phyloP scores from a whole-genome alignment of 164 flowering plant genomes.

The grape (Vitis vinifera) region ASM3070453v1 NC_081815.1:6415001-6415500 shows the following conservation, averaged over 20 bases:
- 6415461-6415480: not conserved
- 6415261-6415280: not conserved
- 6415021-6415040: slow-evolving; percentile 33
- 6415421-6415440: not conserved
- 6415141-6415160: not conserved
- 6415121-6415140: slow-evolving; percentile 50
- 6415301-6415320: not conserved
- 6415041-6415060: slow-evolving; percentile 90
- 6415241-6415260: not conserved
- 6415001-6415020: not conserved
- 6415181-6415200: not conserved
- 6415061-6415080: slow-evolving; percentile 95
- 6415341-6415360: not conserved
- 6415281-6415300: not conserved
- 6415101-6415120: slow-evolving; percentile 41
- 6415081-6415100: slow-evolving; percentile 74
- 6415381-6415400: not conserved
- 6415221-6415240: not conserved
- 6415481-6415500: not conserved
- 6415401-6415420: not conserved
- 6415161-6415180: not conserved
- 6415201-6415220: not conserved
- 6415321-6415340: not conserved
- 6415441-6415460: not conserved
- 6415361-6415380: not conserved